These are phyloP conservation scores for Babjeviella inositovora DNA, from an alignment of 805 yeast species.

Conservation along the genomic window DNA sequence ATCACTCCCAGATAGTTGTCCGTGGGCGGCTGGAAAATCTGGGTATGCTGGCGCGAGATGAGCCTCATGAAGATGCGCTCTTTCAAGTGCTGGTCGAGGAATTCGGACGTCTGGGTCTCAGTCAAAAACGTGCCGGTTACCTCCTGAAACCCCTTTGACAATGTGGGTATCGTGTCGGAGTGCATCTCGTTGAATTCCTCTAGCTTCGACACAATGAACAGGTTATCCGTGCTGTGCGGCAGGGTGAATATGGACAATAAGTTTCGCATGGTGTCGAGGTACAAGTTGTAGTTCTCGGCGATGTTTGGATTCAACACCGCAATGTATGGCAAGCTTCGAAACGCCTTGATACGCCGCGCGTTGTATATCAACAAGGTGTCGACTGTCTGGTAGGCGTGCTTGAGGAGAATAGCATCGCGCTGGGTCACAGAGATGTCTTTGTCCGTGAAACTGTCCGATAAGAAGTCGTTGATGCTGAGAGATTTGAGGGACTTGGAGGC, in stretches of 20 bases:
- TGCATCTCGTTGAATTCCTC: conserved; percentile 55
- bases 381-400: conserved; percentile 38
- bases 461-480: too few relatives aligned
- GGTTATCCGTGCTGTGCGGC: conserved; percentile 8
- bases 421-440: too few relatives aligned
- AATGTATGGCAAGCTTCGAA: conserved; percentile 68
- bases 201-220: conserved; percentile 10
- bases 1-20: conserved; percentile 44
- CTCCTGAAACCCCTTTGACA: conserved; percentile 74
- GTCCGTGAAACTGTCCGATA: too few relatives aligned
- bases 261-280: conserved; percentile 50
- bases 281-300: conserved; percentile 58
- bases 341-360: conserved; percentile 54
- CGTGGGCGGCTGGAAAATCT: conserved; percentile 12
- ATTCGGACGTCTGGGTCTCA: conserved; percentile 32
- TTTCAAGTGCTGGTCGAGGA: conserved; percentile 60
- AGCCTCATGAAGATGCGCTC: conserved; percentile 82
- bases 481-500: too few relatives aligned
- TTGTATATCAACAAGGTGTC: conserved; percentile 41
- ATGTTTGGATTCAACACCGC: conserved; percentile 79
- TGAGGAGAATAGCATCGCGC: too few relatives aligned
- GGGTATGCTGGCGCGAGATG: conserved; percentile 72
- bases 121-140: conserved; percentile 28
- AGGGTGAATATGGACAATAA: conserved; percentile 21
- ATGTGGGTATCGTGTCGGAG: conserved; percentile 66